Base-by-base conservation (phyloP, 1,284 basidiomycete genomes). In the Papiliotrema terrestris region DNA sequence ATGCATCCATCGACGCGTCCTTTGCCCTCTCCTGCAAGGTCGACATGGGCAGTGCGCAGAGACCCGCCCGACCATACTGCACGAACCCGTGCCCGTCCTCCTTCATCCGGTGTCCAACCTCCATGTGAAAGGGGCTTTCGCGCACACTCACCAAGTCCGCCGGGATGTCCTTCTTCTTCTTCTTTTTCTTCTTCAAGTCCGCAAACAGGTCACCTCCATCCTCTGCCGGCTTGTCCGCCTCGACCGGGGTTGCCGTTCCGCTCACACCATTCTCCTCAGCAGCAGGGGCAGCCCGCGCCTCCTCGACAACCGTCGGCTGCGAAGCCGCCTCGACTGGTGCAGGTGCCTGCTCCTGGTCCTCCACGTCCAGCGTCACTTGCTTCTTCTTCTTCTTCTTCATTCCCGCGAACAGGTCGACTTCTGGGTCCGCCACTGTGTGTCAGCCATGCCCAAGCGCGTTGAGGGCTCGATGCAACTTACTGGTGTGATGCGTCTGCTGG, bases 181-280 rank as follows among this genome's bases (percentile, higher is more conserved):
- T 77, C 67, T 76, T 78, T 73, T 81, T 81, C 77, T 80, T 80
- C 74, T 81, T 81, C 65, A 81, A 65, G 62, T 81, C 79, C 45
- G 76, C 79, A 55, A 81, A 81, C 73, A 80, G 57, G 54, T 77
- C 69, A 20, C 49, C 61, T 23, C 63, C 66, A 11, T 56, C 59
- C 45, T 67, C 70, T 55, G 65, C 67, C 9, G 68, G 61, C 51
- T 56, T 59, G 38, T 67, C 68, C 1, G 49, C 62, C 41, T 56
- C 59, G 8, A 56, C 63, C 25, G 52, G 56, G 17, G 60, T 59
- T n/a, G 54, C 67, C 19, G 58, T 64, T 23, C 59, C 65, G 4
- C 63, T 54, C 25, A 53, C 65, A 6, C 46, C 59, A 17, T 63
- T 58, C 19, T 60, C 59, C 22, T 58, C 46, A 14, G 32, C 17